Percentiles rank a stretch among this genome's conserved stretches.
Evolutionary conservation across 2,329 filamentous ascomycete genomes (phyloP).

Genomic region (Colletotrichum truncatum): DNA sequence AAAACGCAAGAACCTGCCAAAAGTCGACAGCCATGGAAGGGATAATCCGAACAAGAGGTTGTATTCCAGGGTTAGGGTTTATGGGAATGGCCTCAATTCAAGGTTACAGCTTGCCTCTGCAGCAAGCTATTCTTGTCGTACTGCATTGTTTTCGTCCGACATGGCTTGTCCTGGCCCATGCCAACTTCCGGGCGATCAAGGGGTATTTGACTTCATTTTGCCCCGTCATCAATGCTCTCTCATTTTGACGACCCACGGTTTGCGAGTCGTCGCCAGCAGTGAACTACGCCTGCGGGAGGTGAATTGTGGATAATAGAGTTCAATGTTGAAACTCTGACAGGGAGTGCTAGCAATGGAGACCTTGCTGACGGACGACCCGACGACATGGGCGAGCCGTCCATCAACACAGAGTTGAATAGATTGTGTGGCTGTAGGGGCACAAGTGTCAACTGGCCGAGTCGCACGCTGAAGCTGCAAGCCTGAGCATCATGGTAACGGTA

Average conservation of each 20-base stretch:
- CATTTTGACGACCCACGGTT: background rate
- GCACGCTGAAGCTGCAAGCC: background rate
- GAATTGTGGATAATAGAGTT: conserved; percentile 18
- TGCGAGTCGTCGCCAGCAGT: background rate
- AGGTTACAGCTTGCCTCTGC: background rate
- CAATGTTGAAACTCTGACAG: conserved; percentile 27
- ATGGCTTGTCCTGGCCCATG: conserved; percentile 4
- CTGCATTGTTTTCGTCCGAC: background rate
- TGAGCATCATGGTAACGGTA: background rate
- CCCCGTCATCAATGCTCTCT: conserved; percentile 7
- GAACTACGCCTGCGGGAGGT: background rate
- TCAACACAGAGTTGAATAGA: background rate
- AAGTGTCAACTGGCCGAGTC: background rate
- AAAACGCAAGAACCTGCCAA: background rate
- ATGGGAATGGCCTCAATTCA: conserved; percentile 10
- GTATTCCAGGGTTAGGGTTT: background rate
- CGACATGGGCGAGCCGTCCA: background rate
- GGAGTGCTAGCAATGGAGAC: conserved; percentile 4
- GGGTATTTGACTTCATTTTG: background rate
- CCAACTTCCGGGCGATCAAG: conserved; percentile 13
- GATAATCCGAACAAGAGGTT: background rate
- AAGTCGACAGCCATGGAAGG: background rate
- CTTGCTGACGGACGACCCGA: conserved; percentile 25
- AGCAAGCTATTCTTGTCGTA: conserved; percentile 12
- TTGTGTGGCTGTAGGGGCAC: background rate